Evolutionary conservation across 2,329 filamentous ascomycete species (phyloP).

Genomic region (Neophaeococcomyces mojaviensis): DNA sequence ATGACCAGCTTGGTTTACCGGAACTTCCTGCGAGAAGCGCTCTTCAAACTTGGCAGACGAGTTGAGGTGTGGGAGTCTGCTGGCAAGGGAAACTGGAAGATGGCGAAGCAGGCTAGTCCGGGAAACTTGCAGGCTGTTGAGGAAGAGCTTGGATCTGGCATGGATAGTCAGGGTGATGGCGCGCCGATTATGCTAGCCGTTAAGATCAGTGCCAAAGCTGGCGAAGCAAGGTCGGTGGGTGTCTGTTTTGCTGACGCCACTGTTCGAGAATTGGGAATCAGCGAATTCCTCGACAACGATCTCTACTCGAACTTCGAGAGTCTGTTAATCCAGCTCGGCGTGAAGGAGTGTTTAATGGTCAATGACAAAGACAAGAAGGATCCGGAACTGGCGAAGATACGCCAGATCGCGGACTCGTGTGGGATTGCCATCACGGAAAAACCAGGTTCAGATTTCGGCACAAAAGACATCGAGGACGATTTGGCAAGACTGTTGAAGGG

Average conservation of each 20-base stretch:
- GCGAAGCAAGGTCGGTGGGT: slow-evolving; percentile 76
- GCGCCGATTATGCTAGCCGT: slow-evolving; percentile 93
- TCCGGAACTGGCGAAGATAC: slow-evolving; percentile 76
- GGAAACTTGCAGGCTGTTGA: slow-evolving; percentile 96
- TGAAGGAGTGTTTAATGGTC: slow-evolving; percentile 87
- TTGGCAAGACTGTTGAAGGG: slow-evolving; percentile 79
- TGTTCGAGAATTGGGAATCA: slow-evolving; percentile 88
- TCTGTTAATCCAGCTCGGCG: slow-evolving; percentile 88
- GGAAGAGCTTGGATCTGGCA: slow-evolving; percentile 72
- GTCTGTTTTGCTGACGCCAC: slow-evolving; percentile 98
- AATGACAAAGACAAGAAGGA: slow-evolving; percentile 66
- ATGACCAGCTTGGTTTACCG: slow-evolving; percentile 93
- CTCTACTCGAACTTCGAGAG: slow-evolving; percentile 97
- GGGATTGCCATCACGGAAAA: slow-evolving; percentile 84
- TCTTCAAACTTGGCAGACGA: slow-evolving; percentile 84
- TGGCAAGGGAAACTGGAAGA: slow-evolving; percentile 76
- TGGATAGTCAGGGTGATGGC: slow-evolving; percentile 44
- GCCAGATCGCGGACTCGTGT: slow-evolving; percentile 83
- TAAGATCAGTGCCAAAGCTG: slow-evolving; percentile 81
- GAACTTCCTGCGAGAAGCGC: slow-evolving; percentile 87
- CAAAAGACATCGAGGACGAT: slow-evolving; percentile 92
- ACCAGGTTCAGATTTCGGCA: slow-evolving; percentile 67
- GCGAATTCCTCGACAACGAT: slow-evolving; percentile 98
- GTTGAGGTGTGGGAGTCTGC: slow-evolving; percentile 81
- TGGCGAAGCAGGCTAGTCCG: slow-evolving; percentile 84